Conservation (phyloP, 2,329 filamentous ascomycete species). For the Fusarium napiforme region DNA sequence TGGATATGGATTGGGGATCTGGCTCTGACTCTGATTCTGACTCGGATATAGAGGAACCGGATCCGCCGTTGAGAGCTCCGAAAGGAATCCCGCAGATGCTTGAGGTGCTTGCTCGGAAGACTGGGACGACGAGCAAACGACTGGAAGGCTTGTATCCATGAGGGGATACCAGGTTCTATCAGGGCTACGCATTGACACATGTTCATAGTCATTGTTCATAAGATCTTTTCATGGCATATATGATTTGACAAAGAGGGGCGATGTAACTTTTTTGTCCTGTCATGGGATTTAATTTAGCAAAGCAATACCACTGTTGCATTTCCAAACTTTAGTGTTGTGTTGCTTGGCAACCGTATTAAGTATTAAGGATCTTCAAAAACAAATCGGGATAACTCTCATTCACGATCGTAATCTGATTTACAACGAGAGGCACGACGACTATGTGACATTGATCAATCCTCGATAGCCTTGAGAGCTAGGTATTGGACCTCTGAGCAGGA, state of each 20-base stretch:
- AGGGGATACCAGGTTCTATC: background rate
- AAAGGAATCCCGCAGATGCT: slow-evolving; percentile 10
- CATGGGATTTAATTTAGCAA: background rate
- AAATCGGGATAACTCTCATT: rapidly evolving
- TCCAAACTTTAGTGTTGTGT: rapidly evolving
- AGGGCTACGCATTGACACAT: background rate
- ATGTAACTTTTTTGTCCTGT: no score
- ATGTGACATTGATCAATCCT: background rate
- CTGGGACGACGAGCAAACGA: background rate
- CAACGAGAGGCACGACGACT: rapidly evolving
- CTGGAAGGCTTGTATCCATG: background rate
- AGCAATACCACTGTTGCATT: background rate
- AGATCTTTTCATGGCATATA: no score
- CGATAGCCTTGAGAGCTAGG: background rate
- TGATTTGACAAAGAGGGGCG: no score
- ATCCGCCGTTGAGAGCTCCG: background rate
- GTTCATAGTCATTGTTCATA: rapidly evolving
- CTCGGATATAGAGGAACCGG: background rate
- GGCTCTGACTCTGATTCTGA: background rate
- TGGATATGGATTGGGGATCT: background rate
- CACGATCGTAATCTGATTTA: no score
- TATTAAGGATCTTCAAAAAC: rapidly evolving
- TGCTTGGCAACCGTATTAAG: no score
- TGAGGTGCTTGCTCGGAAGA: background rate
- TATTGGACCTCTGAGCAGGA: rapidly evolving